Base-by-base conservation (phyloP, 2,329 filamentous ascomycete species). In the Clonostachys byssicola region DNA sequence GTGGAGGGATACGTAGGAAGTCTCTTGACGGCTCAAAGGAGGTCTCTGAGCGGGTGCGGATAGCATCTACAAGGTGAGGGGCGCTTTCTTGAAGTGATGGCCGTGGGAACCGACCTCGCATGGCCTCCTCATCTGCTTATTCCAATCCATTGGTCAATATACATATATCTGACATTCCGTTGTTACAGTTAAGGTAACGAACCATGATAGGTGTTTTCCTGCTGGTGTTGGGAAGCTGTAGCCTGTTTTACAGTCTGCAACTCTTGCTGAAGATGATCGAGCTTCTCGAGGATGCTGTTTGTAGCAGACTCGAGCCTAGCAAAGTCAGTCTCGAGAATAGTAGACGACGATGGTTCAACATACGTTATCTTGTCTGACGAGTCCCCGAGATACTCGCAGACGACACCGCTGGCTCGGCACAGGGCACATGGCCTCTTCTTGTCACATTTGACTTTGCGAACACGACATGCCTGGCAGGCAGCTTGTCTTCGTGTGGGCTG, bases 1-100 rank as follows among this genome's bases (percentile, higher is more conserved):
- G 52, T 17, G 53, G 52, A 9, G 52, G 54, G 17, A 54, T 56
- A 36, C 54, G 51, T 5, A 56, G 45, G 40, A 54, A 56, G 42
- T 54, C 52, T 40, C 54, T 34, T 2, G 54, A 54, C 6, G 52
- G 36, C 41, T 54, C 54, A 2, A 45, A 20, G 12, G 47, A 40
- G 13, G 44, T 34, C 12, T 18, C 34, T n/a, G 45, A 17, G 18
- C 35, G 17, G 44, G 17, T 39, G 18, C n/a, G 33, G 8, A 38
- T n/a, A 33, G 17, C 20, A 36, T 33, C 18, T 13, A 14, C 20
- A 5, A 30, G 33, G 39, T 12, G 23, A 33, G 17, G n/a, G 5
- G 12, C 12, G 13, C 17, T 13, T 6, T 10, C 4, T 30, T 42
- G 33, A 23, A 33, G 23, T 30, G 47, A 18, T 36, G 48, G 45